These are phyloP conservation scores for Asterophora lycoperdoides DNA, from an alignment of 768 basidiomycete genomes.

Conservation along the genomic window DNA sequence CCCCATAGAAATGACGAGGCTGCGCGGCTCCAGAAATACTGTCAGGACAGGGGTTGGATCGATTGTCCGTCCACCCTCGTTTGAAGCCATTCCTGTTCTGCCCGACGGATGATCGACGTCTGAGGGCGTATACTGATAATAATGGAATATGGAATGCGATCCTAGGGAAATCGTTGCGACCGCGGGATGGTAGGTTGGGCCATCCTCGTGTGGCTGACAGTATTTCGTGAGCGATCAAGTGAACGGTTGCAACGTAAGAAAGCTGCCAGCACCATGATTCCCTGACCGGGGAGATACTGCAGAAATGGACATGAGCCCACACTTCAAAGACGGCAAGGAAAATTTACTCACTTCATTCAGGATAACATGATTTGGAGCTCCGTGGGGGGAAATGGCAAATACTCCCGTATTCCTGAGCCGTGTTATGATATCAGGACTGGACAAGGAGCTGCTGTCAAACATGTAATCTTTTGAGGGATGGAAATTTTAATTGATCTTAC, in stretches of 20 bases:
- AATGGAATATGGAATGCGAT: slow-evolving; percentile 79
- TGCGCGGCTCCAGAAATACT: slow-evolving; percentile 80
- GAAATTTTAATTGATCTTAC: slow-evolving; percentile 36
- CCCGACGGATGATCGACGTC: slow-evolving; percentile 8
- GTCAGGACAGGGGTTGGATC: slow-evolving; percentile 63
- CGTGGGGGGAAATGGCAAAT: slow-evolving; percentile 61
- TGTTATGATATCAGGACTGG: slow-evolving; percentile 74
- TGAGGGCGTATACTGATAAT: slow-evolving; percentile 58
- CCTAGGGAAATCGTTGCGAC: slow-evolving; percentile 90
- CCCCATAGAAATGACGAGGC: slow-evolving; percentile 71
- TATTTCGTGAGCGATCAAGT: neutral
- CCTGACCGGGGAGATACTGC: slow-evolving; percentile 84
- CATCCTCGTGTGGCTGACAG: slow-evolving; percentile 85
- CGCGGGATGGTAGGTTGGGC: slow-evolving; percentile 80
- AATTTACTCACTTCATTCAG: slow-evolving; percentile 65
- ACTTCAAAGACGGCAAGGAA: neutral
- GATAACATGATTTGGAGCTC: slow-evolving; percentile 82
- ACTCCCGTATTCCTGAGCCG: slow-evolving; percentile 62
- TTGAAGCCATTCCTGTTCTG: slow-evolving; percentile 17
- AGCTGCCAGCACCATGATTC: slow-evolving; percentile 70
- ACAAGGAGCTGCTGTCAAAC: neutral
- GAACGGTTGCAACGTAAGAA: neutral
- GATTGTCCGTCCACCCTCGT: slow-evolving; percentile 47
- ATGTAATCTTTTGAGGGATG: neutral
- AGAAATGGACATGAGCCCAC: slow-evolving; percentile 3